Percentiles rank a stretch among this genome's conserved stretches.
Conservation (phyloP, 352 stramenopile species). For the Globisporangium camurandrum region DNA sequence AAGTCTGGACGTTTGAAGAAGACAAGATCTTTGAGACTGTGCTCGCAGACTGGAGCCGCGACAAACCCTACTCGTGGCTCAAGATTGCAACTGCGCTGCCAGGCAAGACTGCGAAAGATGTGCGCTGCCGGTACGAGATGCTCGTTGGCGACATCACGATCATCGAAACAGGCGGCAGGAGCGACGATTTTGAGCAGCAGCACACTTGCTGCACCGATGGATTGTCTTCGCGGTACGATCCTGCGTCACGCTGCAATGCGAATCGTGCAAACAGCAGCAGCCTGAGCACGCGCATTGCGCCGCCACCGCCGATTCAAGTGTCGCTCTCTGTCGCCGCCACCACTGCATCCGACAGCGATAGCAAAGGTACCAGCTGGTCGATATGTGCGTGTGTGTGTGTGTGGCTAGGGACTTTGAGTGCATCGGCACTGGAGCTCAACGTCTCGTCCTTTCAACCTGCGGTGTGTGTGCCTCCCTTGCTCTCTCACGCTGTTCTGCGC, state of each 20-base stretch:
- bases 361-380: constrained; percentile 9
- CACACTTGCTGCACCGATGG: neutral
- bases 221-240: neutral
- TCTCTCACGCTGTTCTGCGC: too few relatives aligned
- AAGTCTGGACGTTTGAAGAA: constrained; percentile 73
- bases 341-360: neutral
- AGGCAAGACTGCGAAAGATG: constrained; percentile 69
- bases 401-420: too few relatives aligned
- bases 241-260: neutral
- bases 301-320: constrained; percentile 62
- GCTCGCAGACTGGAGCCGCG: constrained; percentile 47
- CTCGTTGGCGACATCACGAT: constrained; percentile 63
- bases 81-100: constrained; percentile 66
- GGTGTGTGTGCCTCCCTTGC: too few relatives aligned
- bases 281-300: constrained; percentile 44
- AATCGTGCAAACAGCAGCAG: too few relatives aligned
- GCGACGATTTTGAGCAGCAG: constrained; percentile 1
- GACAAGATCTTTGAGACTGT: constrained; percentile 75
- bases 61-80: constrained; percentile 67
- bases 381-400: neutral
- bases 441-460: too few relatives aligned
- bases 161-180: constrained; percentile 34
- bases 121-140: constrained; percentile 62
- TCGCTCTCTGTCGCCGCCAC: constrained; percentile 10
- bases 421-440: too few relatives aligned